Evolutionary conservation across 768 basidiomycete genomes (phyloP).

Genomic region (Tylopilus sp.): DNA sequence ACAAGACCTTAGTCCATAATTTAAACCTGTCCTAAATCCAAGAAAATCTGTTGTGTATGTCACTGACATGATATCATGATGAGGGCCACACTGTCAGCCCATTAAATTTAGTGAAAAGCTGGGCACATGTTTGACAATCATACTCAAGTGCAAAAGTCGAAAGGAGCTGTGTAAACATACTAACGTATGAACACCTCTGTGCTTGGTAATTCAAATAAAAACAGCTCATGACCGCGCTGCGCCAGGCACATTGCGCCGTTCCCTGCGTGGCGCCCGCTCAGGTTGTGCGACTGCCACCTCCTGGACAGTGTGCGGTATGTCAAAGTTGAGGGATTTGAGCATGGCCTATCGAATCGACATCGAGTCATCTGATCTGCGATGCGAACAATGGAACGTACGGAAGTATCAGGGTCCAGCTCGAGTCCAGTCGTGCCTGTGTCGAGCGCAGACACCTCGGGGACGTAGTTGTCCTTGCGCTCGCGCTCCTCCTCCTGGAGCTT

Average conservation of each 20-base stretch:
- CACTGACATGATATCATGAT: too few relatives aligned
- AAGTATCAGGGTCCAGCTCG: constrained; percentile 90
- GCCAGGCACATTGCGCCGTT: constrained; percentile 79
- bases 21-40: too few relatives aligned
- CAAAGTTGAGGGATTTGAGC: constrained; percentile 91
- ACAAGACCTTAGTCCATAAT: too few relatives aligned
- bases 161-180: too few relatives aligned
- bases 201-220: too few relatives aligned
- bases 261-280: constrained; percentile 70
- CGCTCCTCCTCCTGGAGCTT: constrained; percentile 99
- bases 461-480: constrained; percentile 99
- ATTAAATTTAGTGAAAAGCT: too few relatives aligned
- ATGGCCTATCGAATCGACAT: constrained; percentile 55
- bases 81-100: too few relatives aligned
- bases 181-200: too few relatives aligned
- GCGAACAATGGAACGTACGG: constrained; percentile 49
- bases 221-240: constrained; percentile 58
- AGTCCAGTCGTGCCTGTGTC: constrained; percentile 71
- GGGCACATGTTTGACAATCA: too few relatives aligned
- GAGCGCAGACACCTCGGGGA: constrained; percentile 96
- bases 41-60: too few relatives aligned
- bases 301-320: constrained; percentile 76
- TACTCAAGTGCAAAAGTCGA: too few relatives aligned
- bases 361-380: background rate
- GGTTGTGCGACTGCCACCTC: constrained; percentile 59